Conservation (phyloP, 2,329 filamentous ascomycete species). For the Colletotrichum sp. region DNA sequence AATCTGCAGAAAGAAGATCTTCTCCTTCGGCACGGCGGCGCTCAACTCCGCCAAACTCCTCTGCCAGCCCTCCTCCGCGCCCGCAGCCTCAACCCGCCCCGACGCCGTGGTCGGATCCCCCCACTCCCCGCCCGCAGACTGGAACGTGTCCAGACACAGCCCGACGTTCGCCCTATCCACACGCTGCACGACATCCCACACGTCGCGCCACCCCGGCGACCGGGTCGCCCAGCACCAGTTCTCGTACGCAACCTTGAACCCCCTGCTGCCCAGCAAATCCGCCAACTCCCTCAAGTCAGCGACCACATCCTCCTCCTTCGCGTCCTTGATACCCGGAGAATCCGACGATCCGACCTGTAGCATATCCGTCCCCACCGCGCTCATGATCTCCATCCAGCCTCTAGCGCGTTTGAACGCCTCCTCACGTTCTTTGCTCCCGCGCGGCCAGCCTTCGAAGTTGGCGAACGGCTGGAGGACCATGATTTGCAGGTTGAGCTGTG, state of each 20-base stretch:
- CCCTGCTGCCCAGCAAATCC: constrained; percentile 62
- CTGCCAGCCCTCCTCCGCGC: constrained; percentile 50
- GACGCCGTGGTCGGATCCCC: constrained; percentile 71
- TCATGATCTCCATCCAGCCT: constrained; percentile 77
- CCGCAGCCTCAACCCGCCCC: constrained; percentile 58
- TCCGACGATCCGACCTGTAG: constrained; percentile 74
- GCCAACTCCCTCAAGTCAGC: constrained; percentile 68
- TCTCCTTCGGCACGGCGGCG: constrained; percentile 65
- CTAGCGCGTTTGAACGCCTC: constrained; percentile 67
- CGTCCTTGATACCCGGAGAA: constrained; percentile 57
- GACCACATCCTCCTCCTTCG: constrained; percentile 54
- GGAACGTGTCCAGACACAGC: constrained; percentile 80
- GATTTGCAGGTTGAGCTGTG: constrained; percentile 60
- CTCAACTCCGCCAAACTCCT: constrained; percentile 62
- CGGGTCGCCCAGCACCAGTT: constrained; percentile 84
- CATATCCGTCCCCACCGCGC: constrained; percentile 71
- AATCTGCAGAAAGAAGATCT: constrained; percentile 78
- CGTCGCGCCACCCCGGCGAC: constrained; percentile 70
- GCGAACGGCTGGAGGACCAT: constrained; percentile 79
- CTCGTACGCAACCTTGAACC: constrained; percentile 73
- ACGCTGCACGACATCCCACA: constrained; percentile 70
- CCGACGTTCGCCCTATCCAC: constrained; percentile 72
- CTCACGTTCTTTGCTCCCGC: constrained; percentile 59
- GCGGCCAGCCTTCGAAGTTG: constrained; percentile 78
- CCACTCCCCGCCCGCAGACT: constrained; percentile 75